Base-by-base conservation (phyloP, 805 yeast species). In the Sugiyamaella qingdaonensis region DNA sequence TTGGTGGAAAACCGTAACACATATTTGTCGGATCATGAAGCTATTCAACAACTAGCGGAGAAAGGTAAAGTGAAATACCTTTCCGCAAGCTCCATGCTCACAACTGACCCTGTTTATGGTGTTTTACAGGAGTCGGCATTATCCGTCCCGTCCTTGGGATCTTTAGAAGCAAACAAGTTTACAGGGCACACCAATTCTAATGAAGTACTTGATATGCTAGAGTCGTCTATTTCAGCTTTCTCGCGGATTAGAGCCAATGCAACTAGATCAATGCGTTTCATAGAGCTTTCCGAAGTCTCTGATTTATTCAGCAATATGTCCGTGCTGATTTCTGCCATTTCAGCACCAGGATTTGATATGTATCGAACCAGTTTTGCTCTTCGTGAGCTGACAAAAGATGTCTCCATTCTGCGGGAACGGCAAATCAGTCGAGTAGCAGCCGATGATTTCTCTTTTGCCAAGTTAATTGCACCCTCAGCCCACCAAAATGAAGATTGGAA, bases 41-140 rank as follows among this genome's bases (percentile, higher is more conserved):
- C 10, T 10, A 53, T 57, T 9, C 46, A 60, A 43, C 52, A 58
- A 24, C 37, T 50, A 13, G 32, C 51, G 13, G 47, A 48, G 10
- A 54, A 52, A 27, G 58, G 64, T 14, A 48, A 54, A 24, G 46
- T 46, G 24, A 46, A 51, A 4, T 61, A 55, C 49, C 36, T 54
- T 8, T 35, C 42, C 14, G 68, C 68, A 2, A 44, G 36, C 24
- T 14, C 49, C 13, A 10, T 55, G n/a, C 56, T 67, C 19, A 46
- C 46, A 24, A 56, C 57, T 14, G 82, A 80, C 60, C 83, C 85
- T 0, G 73, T 77, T 32, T 72, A 76, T 45, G 74, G 78, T 2
- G 73, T 75, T 5, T 57, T 79, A 42, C 76, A 71, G 47, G 84
- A 80, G 35, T 77, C 83, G 0, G 80, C 78, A 0, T 63, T 78